A percentile compares a stretch with the other conserved stretches of the same genome.
These are phyloP conservation scores for Alternaria triticimaculans DNA, from an alignment of 2,329 filamentous ascomycete genomes.

Conservation along the genomic window DNA sequence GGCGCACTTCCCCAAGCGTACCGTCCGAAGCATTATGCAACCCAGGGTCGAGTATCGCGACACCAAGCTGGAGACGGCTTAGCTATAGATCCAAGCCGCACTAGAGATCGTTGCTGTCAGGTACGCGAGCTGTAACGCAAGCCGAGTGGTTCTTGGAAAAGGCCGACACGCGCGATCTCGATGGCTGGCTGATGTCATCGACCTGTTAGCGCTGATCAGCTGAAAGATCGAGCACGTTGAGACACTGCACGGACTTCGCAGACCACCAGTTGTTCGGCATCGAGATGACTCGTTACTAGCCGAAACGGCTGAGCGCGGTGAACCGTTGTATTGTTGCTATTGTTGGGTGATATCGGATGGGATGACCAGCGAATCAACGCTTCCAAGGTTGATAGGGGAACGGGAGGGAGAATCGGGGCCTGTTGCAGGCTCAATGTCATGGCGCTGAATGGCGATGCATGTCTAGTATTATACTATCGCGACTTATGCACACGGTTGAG, in stretches of 20 bases:
- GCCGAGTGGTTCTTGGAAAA: constrained; percentile 5
- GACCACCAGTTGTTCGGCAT: background rate
- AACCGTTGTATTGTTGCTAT: background rate
- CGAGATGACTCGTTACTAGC: background rate
- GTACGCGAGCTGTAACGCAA: constrained; percentile 11
- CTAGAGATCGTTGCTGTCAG: constrained; percentile 8
- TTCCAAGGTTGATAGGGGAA: background rate
- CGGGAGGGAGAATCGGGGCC: background rate
- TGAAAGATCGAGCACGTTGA: constrained; percentile 1
- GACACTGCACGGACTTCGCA: background rate
- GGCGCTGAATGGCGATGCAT: background rate
- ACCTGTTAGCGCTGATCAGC: constrained; percentile 14
- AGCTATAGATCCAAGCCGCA: background rate
- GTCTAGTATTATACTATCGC: background rate
- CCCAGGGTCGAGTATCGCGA: background rate
- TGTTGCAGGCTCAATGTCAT: background rate
- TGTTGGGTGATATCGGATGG: background rate
- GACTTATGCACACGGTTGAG: background rate
- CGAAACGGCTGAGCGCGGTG: background rate
- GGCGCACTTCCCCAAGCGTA: constrained; percentile 2
- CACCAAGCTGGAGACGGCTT: background rate
- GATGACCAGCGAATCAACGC: background rate
- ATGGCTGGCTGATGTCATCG: constrained; percentile 12
- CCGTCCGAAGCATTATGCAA: background rate
- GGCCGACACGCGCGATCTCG: constrained; percentile 1